phyloP scores from a whole-genome alignment of 2,329 filamentous ascomycete genomes.

The Alternaria triticimaculans region DNA sequence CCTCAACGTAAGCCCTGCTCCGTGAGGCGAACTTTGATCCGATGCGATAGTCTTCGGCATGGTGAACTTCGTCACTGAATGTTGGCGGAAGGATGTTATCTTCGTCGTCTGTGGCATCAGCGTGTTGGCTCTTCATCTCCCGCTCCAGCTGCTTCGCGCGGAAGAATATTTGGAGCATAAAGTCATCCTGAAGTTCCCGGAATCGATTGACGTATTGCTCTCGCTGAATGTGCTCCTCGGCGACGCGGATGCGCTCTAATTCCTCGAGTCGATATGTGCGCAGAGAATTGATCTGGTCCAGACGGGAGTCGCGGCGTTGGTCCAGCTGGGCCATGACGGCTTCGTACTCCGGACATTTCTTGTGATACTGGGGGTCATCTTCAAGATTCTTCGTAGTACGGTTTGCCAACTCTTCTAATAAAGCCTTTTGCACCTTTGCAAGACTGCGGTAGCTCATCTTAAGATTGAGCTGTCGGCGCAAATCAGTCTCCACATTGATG shows the following conservation, averaged over 20 bases:
- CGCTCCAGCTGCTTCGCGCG: slow-evolving; percentile 48
- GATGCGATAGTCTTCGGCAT: slow-evolving; percentile 35
- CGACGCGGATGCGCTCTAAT: slow-evolving; percentile 43
- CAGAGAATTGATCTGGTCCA: slow-evolving; percentile 48
- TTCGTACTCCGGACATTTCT: slow-evolving; percentile 61
- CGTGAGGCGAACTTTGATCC: slow-evolving; percentile 49
- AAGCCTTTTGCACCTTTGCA: slow-evolving; percentile 67
- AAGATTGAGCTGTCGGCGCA: slow-evolving; percentile 68
- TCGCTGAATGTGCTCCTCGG: slow-evolving; percentile 43
- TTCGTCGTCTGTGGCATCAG: slow-evolving; percentile 52
- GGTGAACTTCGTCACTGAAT: slow-evolving; percentile 33
- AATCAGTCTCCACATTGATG: slow-evolving; percentile 54
- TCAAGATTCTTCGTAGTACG: slow-evolving; percentile 65
- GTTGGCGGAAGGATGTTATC: slow-evolving; percentile 45
- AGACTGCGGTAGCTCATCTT: slow-evolving; percentile 70
- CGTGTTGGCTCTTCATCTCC: slow-evolving; percentile 42
- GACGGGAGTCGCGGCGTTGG: slow-evolving; percentile 51
- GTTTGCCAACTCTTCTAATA: slow-evolving; percentile 70
- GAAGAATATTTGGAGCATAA: slow-evolving; percentile 47
- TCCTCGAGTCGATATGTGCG: slow-evolving; percentile 47
- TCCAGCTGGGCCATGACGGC: slow-evolving; percentile 61
- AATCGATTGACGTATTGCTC: slow-evolving; percentile 48
- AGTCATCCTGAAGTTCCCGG: slow-evolving; percentile 41
- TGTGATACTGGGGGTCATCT: slow-evolving; percentile 60
- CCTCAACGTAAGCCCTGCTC: slow-evolving; percentile 50